Percentiles rank a stretch among this genome's conserved stretches.
Conservation (phyloP, 2,329 filamentous ascomycete genomes). For the Nigrospora osmanthi region DNA sequence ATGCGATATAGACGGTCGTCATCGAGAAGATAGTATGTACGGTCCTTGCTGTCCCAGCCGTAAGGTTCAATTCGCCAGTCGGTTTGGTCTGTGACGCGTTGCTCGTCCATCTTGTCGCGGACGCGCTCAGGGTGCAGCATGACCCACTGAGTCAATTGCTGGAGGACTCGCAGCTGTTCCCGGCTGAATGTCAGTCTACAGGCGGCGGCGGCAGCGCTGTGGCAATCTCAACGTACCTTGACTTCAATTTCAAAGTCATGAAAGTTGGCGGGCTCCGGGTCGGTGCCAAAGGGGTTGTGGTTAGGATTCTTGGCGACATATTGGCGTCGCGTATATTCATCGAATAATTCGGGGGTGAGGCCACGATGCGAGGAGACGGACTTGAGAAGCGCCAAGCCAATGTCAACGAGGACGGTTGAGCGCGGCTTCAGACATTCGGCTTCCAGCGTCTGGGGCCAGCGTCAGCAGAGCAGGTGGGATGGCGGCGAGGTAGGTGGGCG, state of each 20-base stretch:
- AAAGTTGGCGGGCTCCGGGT: constrained; percentile 67
- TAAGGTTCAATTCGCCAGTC: constrained; percentile 76
- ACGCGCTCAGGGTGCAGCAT: constrained; percentile 83
- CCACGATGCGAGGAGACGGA: constrained; percentile 90
- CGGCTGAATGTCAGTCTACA: constrained; percentile 3
- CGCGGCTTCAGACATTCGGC: constrained; percentile 75
- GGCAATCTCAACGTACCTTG: constrained; percentile 46
- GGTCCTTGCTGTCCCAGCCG: constrained; percentile 83
- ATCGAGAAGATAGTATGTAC: constrained; percentile 83
- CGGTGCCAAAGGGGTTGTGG: constrained; percentile 77
- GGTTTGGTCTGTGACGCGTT: constrained; percentile 72
- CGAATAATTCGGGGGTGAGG: constrained; percentile 78
- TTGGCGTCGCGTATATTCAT: constrained; percentile 87
- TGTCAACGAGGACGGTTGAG: constrained; percentile 67
- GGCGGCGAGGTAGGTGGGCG: neutral
- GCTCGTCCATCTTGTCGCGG: constrained; percentile 76
- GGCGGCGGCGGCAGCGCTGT: constrained; percentile 1
- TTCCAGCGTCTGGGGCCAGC: constrained; percentile 47
- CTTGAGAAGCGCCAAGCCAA: constrained; percentile 83
- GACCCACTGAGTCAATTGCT: constrained; percentile 84
- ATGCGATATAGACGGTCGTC: constrained; percentile 89
- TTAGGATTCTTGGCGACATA: constrained; percentile 74
- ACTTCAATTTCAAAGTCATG: constrained; percentile 73
- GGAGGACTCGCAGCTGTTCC: constrained; percentile 62
- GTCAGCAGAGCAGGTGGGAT: neutral